These are phyloP conservation scores for Blastomyces silverae DNA, from an alignment of 2,329 filamentous ascomycete genomes.

Conservation along the genomic window DNA sequence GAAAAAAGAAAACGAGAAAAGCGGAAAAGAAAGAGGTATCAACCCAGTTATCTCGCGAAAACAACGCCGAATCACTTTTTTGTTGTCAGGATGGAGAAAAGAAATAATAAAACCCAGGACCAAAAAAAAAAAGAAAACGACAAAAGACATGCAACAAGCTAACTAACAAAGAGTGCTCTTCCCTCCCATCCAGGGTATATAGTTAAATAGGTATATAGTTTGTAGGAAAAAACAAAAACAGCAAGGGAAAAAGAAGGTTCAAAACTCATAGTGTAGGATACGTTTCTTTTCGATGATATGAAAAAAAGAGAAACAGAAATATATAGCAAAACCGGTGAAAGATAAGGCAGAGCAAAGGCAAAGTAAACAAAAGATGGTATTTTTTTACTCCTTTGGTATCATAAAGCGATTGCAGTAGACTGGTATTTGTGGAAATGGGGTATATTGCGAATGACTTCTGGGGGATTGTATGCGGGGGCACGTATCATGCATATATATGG, in stretches of 20 bases:
- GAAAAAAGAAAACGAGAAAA: background rate
- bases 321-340: background rate
- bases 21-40: constrained; percentile 8
- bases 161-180: constrained; percentile 5
- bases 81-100: background rate
- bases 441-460: constrained; percentile 36
- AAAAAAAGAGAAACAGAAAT: background rate
- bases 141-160: background rate
- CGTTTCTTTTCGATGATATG: background rate
- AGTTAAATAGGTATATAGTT: constrained; percentile 2
- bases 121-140: background rate
- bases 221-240: background rate
- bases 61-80: constrained; percentile 11
- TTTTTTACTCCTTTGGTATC: constrained; percentile 19
- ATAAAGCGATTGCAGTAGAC: constrained; percentile 21
- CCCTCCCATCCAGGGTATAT: constrained; percentile 14
- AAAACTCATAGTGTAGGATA: background rate
- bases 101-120: background rate
- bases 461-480: background rate
- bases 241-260: too few species aligned
- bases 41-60: constrained; percentile 2
- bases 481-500: constrained; percentile 1
- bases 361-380: background rate
- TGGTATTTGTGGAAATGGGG: constrained; percentile 29
- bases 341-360: background rate